Base-by-base conservation (phyloP, 441 rosid species). In the Populus trichocarpa region DNA sequence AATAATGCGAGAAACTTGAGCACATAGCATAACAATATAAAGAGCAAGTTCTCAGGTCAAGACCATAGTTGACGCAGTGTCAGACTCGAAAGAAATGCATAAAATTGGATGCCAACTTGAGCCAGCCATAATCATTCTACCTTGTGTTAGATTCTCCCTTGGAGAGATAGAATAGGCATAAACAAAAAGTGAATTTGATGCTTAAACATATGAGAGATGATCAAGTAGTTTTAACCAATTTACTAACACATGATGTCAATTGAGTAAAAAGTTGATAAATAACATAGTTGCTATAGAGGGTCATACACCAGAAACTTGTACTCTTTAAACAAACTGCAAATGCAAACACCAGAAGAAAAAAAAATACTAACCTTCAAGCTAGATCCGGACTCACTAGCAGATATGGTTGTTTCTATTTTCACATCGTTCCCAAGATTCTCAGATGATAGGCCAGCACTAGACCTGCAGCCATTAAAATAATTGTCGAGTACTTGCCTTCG, bases 391-490 rank as follows among this genome's bases (percentile, higher is more conserved):
- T 90, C 86, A 23, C 87, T 88, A 46, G 85, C 86, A 46, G 89
- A 82, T 73, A 83, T 72, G 50, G 79, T 80, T 70, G 81, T 75
- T 68, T 85, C 92, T 38, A 75, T 42, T 65, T 85, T 86, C 42
- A 75, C 65, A 42, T 87, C 84, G 73, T 80, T 88, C 10, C 80
- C 85, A 20, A 89, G 81, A 83, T 85, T 83, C 50, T 90, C 94
- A 3, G 86, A 85, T 40, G 94, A 90, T 70, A 89, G 71, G 79
- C 90, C 89, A 40, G 81, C 80, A 73, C 84, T 76, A 33, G 94
- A 90, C 85, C 98, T 94, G 92, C 74, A 81, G 73, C 46, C 63
- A 53, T 59, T 50, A 74, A 71, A 69, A 42, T 6, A 40, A 75
- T 50, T 25, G 71, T 25, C n/a, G 30, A 9, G 28, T 38, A 9